Percentiles rank a stretch among this genome's conserved stretches.
Evolutionary conservation across 176 grass and related monocot species (phyloP).

Genomic region (Dactylis glomerata): DNA sequence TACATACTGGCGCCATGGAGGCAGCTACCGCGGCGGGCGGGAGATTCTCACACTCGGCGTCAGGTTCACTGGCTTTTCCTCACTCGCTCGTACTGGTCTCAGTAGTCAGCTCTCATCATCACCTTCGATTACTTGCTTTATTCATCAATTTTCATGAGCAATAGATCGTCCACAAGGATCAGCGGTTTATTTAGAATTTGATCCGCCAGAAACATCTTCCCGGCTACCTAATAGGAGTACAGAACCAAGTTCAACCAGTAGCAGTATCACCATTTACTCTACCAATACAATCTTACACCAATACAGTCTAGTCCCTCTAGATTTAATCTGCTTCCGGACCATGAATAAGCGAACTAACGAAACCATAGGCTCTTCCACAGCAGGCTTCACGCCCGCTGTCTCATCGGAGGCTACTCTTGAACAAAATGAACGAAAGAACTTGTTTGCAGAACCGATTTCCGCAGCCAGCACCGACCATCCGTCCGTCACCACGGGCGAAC

Average conservation of each 20-base stretch:
- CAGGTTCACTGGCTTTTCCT: background rate
- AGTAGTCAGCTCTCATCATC: background rate
- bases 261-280: background rate
- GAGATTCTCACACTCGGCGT: background rate
- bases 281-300: background rate
- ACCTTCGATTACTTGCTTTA: background rate
- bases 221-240: background rate
- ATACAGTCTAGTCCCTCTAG: background rate
- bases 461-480: background rate
- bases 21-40: background rate
- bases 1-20: background rate
- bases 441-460: slow-evolving; percentile 21
- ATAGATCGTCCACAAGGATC: background rate
- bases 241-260: background rate
- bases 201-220: background rate
- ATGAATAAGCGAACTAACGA: slow-evolving; percentile 8
- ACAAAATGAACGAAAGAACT: slow-evolving; percentile 53
- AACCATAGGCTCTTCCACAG: slow-evolving; percentile 40
- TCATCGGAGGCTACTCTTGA: slow-evolving; percentile 46
- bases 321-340: slow-evolving; percentile 18
- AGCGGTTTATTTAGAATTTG: background rate
- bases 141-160: background rate
- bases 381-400: slow-evolving; percentile 13
- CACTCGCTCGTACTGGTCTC: background rate
- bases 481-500: slow-evolving; percentile 4